Percentiles rank a stretch among this genome's conserved stretches.
Conservation (phyloP, 257 asterid species). For the Perilla frutescens region DNA sequence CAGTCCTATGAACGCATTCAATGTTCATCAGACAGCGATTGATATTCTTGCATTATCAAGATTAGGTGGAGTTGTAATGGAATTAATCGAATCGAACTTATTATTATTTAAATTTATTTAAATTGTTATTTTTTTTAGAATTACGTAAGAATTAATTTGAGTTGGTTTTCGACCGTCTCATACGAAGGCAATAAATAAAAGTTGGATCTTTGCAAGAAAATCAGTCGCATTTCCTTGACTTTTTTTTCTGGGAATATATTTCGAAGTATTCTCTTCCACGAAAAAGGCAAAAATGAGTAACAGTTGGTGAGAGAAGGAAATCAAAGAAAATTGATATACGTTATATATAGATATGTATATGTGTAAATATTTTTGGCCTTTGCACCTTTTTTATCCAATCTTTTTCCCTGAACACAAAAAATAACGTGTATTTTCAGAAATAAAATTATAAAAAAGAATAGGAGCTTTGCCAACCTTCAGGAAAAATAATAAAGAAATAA, state of each 20-base stretch:
- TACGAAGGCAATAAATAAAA: no score
- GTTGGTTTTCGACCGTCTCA: no score
- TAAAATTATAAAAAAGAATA: background rate
- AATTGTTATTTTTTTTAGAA: no score
- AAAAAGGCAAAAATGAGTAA: background rate
- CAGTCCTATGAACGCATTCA: no score
- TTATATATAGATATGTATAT: background rate
- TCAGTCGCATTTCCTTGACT: background rate
- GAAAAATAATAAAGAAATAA: slow-evolving; percentile 27
- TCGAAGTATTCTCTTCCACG: background rate
- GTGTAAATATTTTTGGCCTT: background rate
- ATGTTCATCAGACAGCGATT: no score
- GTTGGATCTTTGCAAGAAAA: background rate
- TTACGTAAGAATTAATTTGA: no score
- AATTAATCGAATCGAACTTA: no score
- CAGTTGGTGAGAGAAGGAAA: background rate
- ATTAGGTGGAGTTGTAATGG: no score
- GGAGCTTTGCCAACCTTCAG: slow-evolving; percentile 18
- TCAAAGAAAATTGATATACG: background rate
- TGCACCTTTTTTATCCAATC: background rate
- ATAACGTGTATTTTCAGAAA: background rate
- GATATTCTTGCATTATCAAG: no score
- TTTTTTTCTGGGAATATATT: background rate
- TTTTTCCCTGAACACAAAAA: background rate
- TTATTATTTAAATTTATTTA: no score